Evolutionary conservation across 352 stramenopile genomes (phyloP), one percentile per base, ranked within the genome.

Genomic region (Pilasporangium apinafurcum): DNA sequence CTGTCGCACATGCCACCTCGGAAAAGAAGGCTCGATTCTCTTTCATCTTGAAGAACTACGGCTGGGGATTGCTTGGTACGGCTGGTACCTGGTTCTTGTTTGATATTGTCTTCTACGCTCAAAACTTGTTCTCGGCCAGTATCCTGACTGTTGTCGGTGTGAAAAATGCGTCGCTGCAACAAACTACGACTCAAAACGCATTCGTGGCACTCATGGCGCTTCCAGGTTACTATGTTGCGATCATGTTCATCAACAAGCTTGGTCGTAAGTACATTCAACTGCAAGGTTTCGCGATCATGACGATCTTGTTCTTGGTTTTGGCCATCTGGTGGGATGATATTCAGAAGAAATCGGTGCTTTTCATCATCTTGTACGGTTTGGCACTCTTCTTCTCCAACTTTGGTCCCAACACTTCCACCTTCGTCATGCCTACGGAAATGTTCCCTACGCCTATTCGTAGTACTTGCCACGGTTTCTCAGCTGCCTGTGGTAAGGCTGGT

Each of bases 391-490:
- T 87, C 51, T 77, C 76, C 37, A 91, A 94, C 55, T 95, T 95
- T 47, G 84, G 84, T 0, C 83, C 84, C 22, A 93, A 93, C 56
- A 75, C 59, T 40, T 87, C 83, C 22, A 95, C 83, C 5, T 95
- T 95, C 59, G 75, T 96, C 14, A 75, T 96, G 62, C 86, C 86
- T 0, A 85, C 86, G 0, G 89, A 96, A 59, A 87, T 96, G 44
- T 80, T 71, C 48, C 70, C 70, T 6, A 96, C 86, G 7, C 68
- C 88, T 34, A 87, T 95, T 51, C 72, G 86, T 13, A 89, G 76
- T 18, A 82, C 81, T 27, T 93, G 83, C 49, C 84, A 96, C 59
- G 86, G 87, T 12, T 80, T 96, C 48, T 94, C 84, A 8, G 89
- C 89, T 10, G 81, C 83, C 3, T 56, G 59, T 38, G 89, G 87